Base-by-base conservation (phyloP, 2,329 filamentous ascomycete genomes). In the Periconia macrospinosa region DNA sequence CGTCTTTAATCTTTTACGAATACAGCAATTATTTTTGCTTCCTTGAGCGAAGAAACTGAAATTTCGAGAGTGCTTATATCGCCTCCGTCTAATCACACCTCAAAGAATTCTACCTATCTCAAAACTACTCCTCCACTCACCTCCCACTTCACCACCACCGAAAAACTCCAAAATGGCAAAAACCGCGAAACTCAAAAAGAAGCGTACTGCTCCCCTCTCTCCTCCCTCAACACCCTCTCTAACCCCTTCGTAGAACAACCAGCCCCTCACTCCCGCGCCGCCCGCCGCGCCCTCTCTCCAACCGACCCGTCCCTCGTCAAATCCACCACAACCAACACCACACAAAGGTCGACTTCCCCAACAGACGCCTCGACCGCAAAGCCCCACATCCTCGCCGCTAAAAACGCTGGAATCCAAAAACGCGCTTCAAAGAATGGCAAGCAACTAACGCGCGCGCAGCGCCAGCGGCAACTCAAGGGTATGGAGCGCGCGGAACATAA, bases 241-340 rank as follows among this genome's bases (percentile, higher is more conserved):
- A 53, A 67, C 37, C 18, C 23, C 8, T 10, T 37, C 17, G 18
- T 7, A 67, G 23, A 27, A 89, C 86, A 78, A 50, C 79, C 80
- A 40, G 90, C 88, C 5, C 74, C 85, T 53, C 88, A 87, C 77
- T 92, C 90, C 49, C 87, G 90, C 60, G 88, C 88, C 54, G 88
- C 88, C 41, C 84, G 89, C 67, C 86, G 90, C 59, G 89, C 86
- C 45, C 84, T 85, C 15, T 89, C 87, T 3, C 87, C 88, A 23
- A 80, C 85, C 73, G 77, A 89, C 74, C 83, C 84, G 41, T 87
- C 90, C 79, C 83, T 84, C 42, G 87, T 90, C 79, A 89, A 89
- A 75, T 88, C 86, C 7, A 79, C 90, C 18, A 17, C 19, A 5
- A n/a, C 5, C 88, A 88, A 68, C 76, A 84, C 54, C 76, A 65